Evolutionary conservation across 2,329 filamentous ascomycete genomes (phyloP).

Genomic region (Aspergillus udagawae): DNA sequence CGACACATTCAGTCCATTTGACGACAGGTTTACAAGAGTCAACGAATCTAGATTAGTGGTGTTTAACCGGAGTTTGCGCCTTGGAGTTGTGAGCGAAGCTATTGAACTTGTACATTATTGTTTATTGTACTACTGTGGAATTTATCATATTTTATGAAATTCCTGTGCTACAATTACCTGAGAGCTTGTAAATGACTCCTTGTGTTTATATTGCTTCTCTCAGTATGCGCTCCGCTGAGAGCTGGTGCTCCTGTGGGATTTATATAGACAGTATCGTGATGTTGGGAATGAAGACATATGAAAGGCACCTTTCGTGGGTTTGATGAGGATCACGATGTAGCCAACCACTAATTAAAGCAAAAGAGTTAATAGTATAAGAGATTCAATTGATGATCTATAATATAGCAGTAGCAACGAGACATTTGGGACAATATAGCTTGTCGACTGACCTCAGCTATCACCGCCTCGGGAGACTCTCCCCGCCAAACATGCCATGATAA

Average conservation of each 20-base stretch:
- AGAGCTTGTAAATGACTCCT: not conserved
- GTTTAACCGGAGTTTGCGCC: conserved; percentile 1
- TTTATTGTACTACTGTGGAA: not conserved
- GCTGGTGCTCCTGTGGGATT: not conserved
- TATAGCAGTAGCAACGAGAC: not conserved
- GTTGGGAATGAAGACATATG: not conserved
- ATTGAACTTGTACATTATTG: not conserved
- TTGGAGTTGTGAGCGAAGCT: not conserved
- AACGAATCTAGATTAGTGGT: conserved; percentile 4
- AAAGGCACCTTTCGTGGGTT: not conserved
- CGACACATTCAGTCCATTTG: conserved; percentile 2
- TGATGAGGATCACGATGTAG: not conserved
- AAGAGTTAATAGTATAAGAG: not conserved
- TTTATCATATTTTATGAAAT: not conserved
- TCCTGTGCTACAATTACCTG: not conserved
- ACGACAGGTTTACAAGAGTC: conserved; percentile 7
- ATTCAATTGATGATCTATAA: not conserved
- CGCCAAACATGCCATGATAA: not conserved
- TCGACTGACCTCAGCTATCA: not conserved
- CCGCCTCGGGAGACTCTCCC: not conserved
- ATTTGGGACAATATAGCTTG: not conserved
- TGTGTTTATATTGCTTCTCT: not conserved
- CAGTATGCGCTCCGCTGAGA: not conserved
- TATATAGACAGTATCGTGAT: not conserved
- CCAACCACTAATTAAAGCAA: not conserved